Evolutionary conservation across 2,329 filamentous ascomycete genomes (phyloP), one percentile per base, ranked within the genome.

Genomic region (Clathrospora elynae): DNA sequence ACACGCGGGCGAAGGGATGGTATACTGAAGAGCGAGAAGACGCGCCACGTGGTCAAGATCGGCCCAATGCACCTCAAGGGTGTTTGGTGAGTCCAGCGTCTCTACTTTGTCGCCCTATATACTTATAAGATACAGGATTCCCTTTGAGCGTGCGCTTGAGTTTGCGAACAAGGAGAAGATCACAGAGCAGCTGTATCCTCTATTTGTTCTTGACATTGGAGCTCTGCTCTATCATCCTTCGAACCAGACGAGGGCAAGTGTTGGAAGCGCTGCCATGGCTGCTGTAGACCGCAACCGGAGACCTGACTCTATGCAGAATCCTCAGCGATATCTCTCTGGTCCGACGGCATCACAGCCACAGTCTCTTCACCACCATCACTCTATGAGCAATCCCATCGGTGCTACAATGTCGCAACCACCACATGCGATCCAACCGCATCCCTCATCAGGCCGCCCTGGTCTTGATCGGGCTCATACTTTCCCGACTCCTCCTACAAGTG

Each of bases 101-200:
- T 6, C n/a, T 24, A 7, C 3, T 2, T n/a, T 12, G 9, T 17
- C 7, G 30, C n/a, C 4, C 10, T 10, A 3, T n/a, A 12, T 17
- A 26, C 47, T 61, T 36, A 62, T 41, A 16, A 6, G 6, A 5
- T 7, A 12, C 59, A 96, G 91, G 91, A 99, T 99, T 63, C 93
- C 93, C 2, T 97, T 95, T 62, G 93, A 97, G 60, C 86, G 93
- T 55, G 93, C 93, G n/a, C 76, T 99, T 39, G 93, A 97, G 62
- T 97, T 99, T 68, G 93, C 93, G 55, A 99, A 99, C 77, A 97
- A 96, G 79, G 93, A 99, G 73, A 97, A 97, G 75, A 99, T 97
- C 53, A 97, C 93, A 0, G 92, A 97, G 73, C 77, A 91, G 33
- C 76, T 97, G 40, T 99, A 97, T 71, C 93, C 93, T 37, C 78